Evolutionary conservation across 2,329 filamentous ascomycete genomes (phyloP).

Genomic region (Ceratocystiopsis sp.): DNA sequence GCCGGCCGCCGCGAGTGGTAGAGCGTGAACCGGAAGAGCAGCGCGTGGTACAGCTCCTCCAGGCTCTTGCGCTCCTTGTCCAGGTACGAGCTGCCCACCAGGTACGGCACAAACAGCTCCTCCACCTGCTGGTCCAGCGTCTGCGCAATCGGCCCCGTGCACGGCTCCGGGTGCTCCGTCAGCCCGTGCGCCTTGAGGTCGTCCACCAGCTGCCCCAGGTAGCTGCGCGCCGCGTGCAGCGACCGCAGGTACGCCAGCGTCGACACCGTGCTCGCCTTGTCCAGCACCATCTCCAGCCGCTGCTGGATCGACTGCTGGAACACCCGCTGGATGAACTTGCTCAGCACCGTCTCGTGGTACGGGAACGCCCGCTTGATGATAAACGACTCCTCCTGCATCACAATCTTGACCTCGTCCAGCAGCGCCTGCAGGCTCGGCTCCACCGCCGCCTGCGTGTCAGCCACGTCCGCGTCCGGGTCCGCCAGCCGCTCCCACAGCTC

Average conservation of each 20-base stretch:
- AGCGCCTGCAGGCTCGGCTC: conserved; percentile 85
- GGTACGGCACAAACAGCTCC: conserved; percentile 57
- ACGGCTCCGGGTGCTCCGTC: conserved; percentile 86
- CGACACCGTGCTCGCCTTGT: conserved; percentile 84
- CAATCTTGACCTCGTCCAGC: conserved; percentile 83
- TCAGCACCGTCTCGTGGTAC: conserved; percentile 84
- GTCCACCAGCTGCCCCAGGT: conserved; percentile 75
- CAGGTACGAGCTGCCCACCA: conserved; percentile 53
- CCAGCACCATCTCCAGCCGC: conserved; percentile 82
- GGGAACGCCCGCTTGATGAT: conserved; percentile 96
- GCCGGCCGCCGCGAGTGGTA: conserved; percentile 76
- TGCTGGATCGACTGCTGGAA: conserved; percentile 98
- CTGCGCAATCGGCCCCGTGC: conserved; percentile 67
- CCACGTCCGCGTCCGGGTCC: conserved; percentile 83
- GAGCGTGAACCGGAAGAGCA: conserved; percentile 93
- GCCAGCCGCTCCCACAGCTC: conserved; percentile 82
- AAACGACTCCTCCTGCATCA: conserved; percentile 91
- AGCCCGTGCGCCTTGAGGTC: conserved; percentile 87
- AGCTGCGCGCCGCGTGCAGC: conserved; percentile 76
- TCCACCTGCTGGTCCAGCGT: conserved; percentile 60
- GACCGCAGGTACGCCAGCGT: conserved; percentile 82
- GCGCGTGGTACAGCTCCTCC: conserved; percentile 72
- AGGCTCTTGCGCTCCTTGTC: conserved; percentile 52
- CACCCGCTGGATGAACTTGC: conserved; percentile 83
- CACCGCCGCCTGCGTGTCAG: conserved; percentile 71